Evolutionary conservation across 805 yeast species (phyloP), one percentile per base, ranked within the genome.

Genomic region (Saturnispora bothae): DNA sequence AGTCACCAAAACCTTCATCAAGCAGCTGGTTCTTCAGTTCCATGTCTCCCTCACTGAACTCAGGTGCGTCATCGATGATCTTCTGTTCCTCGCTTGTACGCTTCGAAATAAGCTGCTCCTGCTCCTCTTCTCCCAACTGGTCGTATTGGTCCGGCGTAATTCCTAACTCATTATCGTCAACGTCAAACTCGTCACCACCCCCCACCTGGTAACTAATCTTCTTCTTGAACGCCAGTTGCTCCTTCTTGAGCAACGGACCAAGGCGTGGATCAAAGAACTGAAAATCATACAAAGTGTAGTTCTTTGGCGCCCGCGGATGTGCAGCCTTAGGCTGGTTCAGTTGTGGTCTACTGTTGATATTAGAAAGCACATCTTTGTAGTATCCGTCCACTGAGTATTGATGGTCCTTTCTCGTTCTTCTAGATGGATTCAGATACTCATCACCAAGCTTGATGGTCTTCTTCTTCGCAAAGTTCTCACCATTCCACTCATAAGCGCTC

Each of bases 401-500:
- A 48, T 80, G 85, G 45, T 82, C 88, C 46, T 80, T 82, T 45
- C 88, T 63, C 51, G 82, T 83, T 57, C 92, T 67, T 48, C 75
- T 76, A 1, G 82, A 63, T 0, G 89, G 92, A 48, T 81, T 80
- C 23, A 81, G 73, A 84, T 88, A 81, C 3, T 69, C 59, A 33
- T 69, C 62, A 1, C 61, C 52, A 25, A 57, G 60, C 25, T 64
- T 63, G n/a, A 63, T 61, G 8, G 60, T 64, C 41, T 59, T 64
- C 50, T 76, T 74, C 49, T 76, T 73, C 43, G 89, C 86, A 56
- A 79, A 81, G 49, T 82, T 79, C 48, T 79, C 71, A 14, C 98
- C 98, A 52, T 92, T 86, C 98, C 98, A 89, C 59, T 88, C 96
- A 58, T 89, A 89, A 0, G 96, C 92, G 1, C 86, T 78, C 28